Conservation (phyloP, 225 moss, liverwort and hornwort species). For the Physcomitrellopsis africana region DNA sequence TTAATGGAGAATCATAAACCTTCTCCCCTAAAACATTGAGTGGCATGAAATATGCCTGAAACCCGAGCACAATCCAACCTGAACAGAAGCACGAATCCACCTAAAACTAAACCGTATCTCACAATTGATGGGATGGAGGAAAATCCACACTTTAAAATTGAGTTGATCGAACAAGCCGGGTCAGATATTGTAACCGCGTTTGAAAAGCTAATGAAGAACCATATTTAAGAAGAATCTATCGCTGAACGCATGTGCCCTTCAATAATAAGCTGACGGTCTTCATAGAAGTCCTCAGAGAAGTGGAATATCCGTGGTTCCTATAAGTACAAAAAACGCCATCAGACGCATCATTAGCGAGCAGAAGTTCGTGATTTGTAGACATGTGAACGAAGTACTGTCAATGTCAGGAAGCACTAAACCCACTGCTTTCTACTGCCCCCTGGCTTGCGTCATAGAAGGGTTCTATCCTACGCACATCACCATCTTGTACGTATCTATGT, state of each 20-base stretch:
- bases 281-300: constrained; percentile 82
- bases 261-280: constrained; percentile 75
- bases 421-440: constrained; percentile 65
- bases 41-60: no score
- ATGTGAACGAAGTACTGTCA: neutral
- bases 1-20: no score
- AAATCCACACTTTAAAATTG: neutral
- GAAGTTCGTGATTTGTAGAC: neutral
- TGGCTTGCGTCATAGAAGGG: constrained; percentile 70
- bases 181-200: neutral
- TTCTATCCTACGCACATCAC: constrained; percentile 92
- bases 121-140: no score
- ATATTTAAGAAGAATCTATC: constrained; percentile 31
- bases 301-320: constrained; percentile 83
- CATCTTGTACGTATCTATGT: constrained; percentile 77
- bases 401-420: neutral
- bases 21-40: no score
- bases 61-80: no score
- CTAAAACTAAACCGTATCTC: no score
- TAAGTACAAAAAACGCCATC: neutral
- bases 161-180: neutral
- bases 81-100: no score
- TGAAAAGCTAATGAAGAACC: neutral
- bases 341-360: neutral
- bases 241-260: constrained; percentile 84